phyloP scores from a whole-genome alignment of 73 alveolate genomes.

The Paramecium biaurelia region DNA sequence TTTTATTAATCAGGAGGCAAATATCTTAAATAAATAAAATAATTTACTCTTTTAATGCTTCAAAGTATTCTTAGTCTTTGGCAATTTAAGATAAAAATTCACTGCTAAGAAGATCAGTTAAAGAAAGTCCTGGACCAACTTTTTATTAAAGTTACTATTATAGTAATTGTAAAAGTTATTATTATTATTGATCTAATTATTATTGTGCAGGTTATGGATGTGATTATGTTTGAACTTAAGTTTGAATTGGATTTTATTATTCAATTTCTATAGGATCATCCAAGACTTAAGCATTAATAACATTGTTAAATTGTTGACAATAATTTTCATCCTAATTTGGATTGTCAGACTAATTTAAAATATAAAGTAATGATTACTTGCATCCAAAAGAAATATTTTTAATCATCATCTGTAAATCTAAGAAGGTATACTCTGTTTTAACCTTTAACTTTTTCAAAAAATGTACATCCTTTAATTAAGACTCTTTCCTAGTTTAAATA shows the following conservation, averaged over 20 bases:
- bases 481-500: neutral
- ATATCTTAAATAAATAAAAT: neutral
- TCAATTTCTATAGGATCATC: neutral
- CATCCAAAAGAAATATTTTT: constrained; percentile 32
- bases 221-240: neutral
- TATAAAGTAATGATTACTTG: neutral
- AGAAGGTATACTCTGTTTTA: neutral
- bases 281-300: neutral
- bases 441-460: constrained; percentile 40
- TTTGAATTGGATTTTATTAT: neutral
- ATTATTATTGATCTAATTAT: neutral
- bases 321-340: neutral
- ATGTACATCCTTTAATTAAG: neutral
- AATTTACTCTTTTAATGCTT: neutral
- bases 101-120: neutral
- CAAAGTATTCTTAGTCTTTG: neutral
- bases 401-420: neutral
- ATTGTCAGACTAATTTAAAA: neutral
- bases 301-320: neutral
- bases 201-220: neutral
- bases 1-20: neutral
- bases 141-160: neutral
- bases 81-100: constrained; percentile 5
- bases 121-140: neutral
- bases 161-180: neutral